Evolutionary conservation across 768 basidiomycete species (phyloP), one percentile per base, ranked within the genome.

Genomic region (Dentipellis fragilis): DNA sequence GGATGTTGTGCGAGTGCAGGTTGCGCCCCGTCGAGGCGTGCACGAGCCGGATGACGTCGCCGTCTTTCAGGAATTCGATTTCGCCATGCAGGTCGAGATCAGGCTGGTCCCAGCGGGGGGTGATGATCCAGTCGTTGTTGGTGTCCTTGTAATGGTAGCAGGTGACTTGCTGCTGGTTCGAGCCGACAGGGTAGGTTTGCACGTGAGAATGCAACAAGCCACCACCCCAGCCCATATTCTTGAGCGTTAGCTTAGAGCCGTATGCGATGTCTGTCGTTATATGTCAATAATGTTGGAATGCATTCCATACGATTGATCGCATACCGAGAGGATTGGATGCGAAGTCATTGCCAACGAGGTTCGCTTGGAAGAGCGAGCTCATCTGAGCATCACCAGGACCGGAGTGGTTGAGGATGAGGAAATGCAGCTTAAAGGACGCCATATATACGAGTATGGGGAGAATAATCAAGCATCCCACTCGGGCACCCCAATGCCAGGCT

Each of bases 121-220:
- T 74, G 60, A 98, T 67, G 16, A 73, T 64, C 88, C 92, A 98
- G 47, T 97, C 77, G 72, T 99, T 99, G 78, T 99, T 99, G 49
- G 85, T 83, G 66, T 98, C 96, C 73, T 96, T 97, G 81, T 99
- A 98, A 73, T 99, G 96, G 68, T 98, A 99, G 70, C 96, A 99
- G 0, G 96, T 98, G 3, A 98, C 84, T 70, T 99, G 96, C 64
- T 98, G 96, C 66, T 98, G 96, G 55, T 74, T 73, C 0, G 93
- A 96, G 11, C 95, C 96, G 19, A 85, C 76, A 0, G 96, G 96
- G 67, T 85, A 96, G 1, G 91, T 85, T 65, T 97, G 95, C n/a
- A 93, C 80, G 67, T 99, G 96, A 4, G 95, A 98, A 67, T 99
- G 96, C 3, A 99, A 75, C 4, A 99, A 78, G 23, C 96, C 96